Evolutionary conservation across 805 yeast species (phyloP), one percentile per base, ranked within the genome.

Genomic region (Pichia sporocuriosa): DNA sequence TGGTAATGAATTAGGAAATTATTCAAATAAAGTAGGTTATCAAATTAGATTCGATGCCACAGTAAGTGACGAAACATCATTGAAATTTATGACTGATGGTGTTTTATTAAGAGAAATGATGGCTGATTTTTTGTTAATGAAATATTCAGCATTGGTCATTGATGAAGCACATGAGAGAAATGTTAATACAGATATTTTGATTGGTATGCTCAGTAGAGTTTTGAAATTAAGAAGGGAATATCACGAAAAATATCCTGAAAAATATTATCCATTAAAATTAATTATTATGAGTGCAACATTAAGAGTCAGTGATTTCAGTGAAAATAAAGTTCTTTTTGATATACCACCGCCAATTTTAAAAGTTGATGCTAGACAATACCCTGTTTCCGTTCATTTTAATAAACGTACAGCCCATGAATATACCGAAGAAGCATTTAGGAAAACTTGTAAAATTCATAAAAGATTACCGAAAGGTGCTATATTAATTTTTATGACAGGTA

Each of bases 81-180:
- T 87, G 57, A 87, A 87, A 56, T 87, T 86, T 54, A 86, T 87
- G 95, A 87, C 96, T 1, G 96, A 87, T 66, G 96, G 96, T 75
- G 96, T 93, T 20, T 64, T 93, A 40, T 66, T 94, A 28, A 72
- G 97, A 51, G 99, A 93, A 62, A 81, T 93, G 85, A 82, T 90
- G 83, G 69, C 75, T 1, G 98, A 93, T 56, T 82, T 93, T 46
- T 65, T 82, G 48, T 67, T 94, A 37, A 70, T 76, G 27, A 85
- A 84, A 55, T 93, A 93, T 59, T 88, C 97, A 0, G 81, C 84
- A 0, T 72, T 93, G 34, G 73, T 94, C 22, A 85, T 93, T 45
- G 99, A 93, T 67, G 99, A 93, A 63, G 99, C 99, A 0, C 99
- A 93, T 61, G 98, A 93, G 62, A 76, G 99, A 59, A 90, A 88